Evolutionary conservation across 2,329 filamentous ascomycete genomes (phyloP).

Genomic region (Dothistroma pini): DNA sequence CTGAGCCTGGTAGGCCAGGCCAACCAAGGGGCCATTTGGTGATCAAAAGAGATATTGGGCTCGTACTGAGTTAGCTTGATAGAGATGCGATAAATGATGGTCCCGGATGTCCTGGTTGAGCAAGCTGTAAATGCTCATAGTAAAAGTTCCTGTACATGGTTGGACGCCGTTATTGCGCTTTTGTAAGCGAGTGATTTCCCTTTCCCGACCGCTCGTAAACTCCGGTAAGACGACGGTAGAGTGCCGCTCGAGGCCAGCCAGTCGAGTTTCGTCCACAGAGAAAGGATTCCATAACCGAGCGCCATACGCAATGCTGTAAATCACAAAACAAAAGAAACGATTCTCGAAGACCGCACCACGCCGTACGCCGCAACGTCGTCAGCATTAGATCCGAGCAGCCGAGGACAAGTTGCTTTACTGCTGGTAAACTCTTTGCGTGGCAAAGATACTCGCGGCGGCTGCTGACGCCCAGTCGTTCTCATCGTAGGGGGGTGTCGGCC

Average conservation of each 20-base stretch:
- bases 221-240: conserved; percentile 6
- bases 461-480: conserved; percentile 87
- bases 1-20: neutral
- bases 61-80: conserved; percentile 7
- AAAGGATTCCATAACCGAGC: conserved; percentile 2
- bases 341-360: neutral
- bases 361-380: conserved; percentile 8
- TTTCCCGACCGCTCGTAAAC: conserved; percentile 8
- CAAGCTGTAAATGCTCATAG: conserved; percentile 10
- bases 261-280: conserved; percentile 7
- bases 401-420: conserved; percentile 18
- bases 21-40: neutral
- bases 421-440: conserved; percentile 55
- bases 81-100: conserved; percentile 8
- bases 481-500: conserved; percentile 94
- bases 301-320: conserved; percentile 17
- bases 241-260: conserved; percentile 20
- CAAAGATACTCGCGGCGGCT: conserved; percentile 76
- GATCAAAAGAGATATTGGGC: conserved; percentile 11
- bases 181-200: conserved; percentile 11
- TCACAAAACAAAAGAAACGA: conserved; percentile 21
- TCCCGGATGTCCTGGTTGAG: conserved; percentile 9
- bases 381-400: conserved; percentile 4
- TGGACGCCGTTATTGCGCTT: conserved; percentile 10
- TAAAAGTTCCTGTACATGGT: conserved; percentile 21